These are phyloP conservation scores for Paracamarosporium sp. DNA, from an alignment of 2,329 filamentous ascomycete genomes.

Conservation along the genomic window DNA sequence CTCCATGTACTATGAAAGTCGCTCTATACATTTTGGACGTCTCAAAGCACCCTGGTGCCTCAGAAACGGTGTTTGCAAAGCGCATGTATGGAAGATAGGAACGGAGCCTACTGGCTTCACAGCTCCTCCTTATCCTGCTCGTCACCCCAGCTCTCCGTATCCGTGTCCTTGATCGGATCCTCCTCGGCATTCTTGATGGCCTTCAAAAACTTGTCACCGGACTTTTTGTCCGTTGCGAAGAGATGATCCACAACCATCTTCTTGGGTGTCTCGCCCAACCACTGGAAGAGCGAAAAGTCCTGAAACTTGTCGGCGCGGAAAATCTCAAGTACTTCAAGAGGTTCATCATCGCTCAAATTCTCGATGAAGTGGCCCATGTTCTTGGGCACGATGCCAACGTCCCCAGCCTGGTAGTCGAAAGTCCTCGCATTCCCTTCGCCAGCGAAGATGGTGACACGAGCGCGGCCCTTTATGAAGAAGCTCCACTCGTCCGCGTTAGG, in stretches of 20 bases:
- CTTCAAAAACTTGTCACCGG: slow-evolving; percentile 67
- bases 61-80: not conserved
- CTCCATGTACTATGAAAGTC: no score
- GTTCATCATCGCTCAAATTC: slow-evolving; percentile 76
- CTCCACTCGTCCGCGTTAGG: slow-evolving; percentile 81
- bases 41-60: not conserved
- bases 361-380: slow-evolving; percentile 85
- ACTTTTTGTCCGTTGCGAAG: slow-evolving; percentile 67
- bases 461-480: slow-evolving; percentile 76
- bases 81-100: not conserved
- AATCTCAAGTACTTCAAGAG: slow-evolving; percentile 77
- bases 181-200: slow-evolving; percentile 68
- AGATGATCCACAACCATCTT: slow-evolving; percentile 71
- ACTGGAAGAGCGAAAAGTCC: slow-evolving; percentile 77
- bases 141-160: slow-evolving; percentile 24
- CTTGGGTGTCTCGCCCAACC: slow-evolving; percentile 75
- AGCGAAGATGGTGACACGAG: slow-evolving; percentile 76
- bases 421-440: slow-evolving; percentile 73
- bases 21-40: not conserved
- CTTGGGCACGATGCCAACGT: slow-evolving; percentile 76
- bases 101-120: not conserved
- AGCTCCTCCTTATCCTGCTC: slow-evolving; percentile 33
- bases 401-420: slow-evolving; percentile 77
- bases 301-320: slow-evolving; percentile 75
- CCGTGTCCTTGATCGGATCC: slow-evolving; percentile 47